phyloP scores from a whole-genome alignment of 495 filamentous ascomycete genomes.

The Mytilinidion resinicola region DNA sequence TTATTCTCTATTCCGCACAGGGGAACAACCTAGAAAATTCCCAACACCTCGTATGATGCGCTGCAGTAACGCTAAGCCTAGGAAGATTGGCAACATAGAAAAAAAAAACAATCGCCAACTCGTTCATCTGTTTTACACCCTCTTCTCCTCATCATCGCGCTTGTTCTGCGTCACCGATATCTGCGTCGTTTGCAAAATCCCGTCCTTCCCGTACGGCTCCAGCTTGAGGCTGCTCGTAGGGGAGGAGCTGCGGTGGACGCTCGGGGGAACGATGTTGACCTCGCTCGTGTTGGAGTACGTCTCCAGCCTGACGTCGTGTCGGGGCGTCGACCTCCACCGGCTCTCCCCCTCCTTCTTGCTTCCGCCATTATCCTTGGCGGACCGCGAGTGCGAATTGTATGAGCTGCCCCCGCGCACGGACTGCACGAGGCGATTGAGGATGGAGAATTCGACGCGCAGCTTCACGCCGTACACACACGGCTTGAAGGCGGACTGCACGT shows the following conservation, averaged over 20 bases:
- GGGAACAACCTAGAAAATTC: no score
- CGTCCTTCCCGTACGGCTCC: neutral
- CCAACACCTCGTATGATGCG: no score
- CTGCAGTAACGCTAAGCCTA: no score
- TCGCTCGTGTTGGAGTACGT: neutral
- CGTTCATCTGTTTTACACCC: no score
- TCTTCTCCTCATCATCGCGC: no score
- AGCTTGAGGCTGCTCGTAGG: no score
- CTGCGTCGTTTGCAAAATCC: conserved; percentile 4
- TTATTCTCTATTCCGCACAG: no score
- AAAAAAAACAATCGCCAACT: no score
- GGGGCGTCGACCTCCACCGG: neutral
- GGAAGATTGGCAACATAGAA: no score
- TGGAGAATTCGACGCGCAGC: conserved; percentile 23
- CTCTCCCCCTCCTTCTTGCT: neutral
- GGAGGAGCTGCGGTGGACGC: no score
- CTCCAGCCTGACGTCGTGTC: neutral
- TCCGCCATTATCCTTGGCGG: no score
- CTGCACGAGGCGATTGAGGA: conserved; percentile 20
- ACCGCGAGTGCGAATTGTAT: no score
- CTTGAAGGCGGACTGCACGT: conserved; percentile 19
- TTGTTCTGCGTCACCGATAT: neutral
- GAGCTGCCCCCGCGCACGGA: neutral
- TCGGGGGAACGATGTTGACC: neutral
- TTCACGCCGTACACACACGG: conserved; percentile 25